Evolutionary conservation across 257 asterid species (phyloP), one percentile per base, ranked within the genome.

Genomic region (Cruciata laevipes): DNA sequence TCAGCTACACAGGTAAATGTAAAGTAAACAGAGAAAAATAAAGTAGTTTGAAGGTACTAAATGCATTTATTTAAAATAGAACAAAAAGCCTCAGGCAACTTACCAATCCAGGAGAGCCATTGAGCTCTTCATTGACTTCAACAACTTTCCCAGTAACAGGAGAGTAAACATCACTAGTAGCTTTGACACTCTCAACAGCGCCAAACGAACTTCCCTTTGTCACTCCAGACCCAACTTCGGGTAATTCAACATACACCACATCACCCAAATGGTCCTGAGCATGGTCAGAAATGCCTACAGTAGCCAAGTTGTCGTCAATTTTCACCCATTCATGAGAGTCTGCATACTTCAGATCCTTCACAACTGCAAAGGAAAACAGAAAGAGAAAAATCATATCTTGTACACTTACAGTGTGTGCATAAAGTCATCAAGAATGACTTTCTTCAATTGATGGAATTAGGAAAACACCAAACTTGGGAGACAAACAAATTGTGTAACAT

Each of bases 141-240:
- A 85, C 73, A 37, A 93, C 97, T 83, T 84, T 88, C 67, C 97
- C 99, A 1, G 99, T 88, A 78, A 93, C 71, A 13, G 99, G 99
- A 70, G 99, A 90, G 84, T 93, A 80, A 49, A 90, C 76, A 81
- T 93, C 96, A 63, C 97, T 93, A 16, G 97, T 84, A 13, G 99
- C 99, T 75, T 90, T 93, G 64, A 90, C 99, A 74, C 99, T 93
- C 80, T 93, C 99, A 56, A 93, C 97, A 61, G 99, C 95, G 63
- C 97, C 99, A 73, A 93, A 93, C 73, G 89, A 63, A 23, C n/a
- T 83, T 63, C 95, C 95, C 78, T 90, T 94, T 61, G 69, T 79
- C 18, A 93, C 99, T 24, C 74, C 73, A 66, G 75, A 31, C 53
- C 97, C 96, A 68, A 80, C 83, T 8, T 93, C 97, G 4, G 99